Evolutionary conservation across 805 yeast species (phyloP), one percentile per base, ranked within the genome.

Genomic region (Kurtzmaniella cleridarum): DNA sequence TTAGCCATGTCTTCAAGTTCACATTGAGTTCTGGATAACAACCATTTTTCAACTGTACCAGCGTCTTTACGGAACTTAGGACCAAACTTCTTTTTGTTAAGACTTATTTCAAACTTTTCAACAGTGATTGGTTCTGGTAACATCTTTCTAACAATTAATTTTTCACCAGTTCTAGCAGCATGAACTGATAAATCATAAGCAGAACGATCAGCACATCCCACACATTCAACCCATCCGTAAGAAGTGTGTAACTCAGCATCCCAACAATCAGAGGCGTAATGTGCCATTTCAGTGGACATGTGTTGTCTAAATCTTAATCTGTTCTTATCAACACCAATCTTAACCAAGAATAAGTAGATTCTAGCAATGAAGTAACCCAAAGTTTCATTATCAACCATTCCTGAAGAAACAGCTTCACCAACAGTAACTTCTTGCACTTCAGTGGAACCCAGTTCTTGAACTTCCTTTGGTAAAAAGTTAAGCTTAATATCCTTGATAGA

Each of bases 181-280:
- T 93, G 99, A 45, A 95, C 98, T 35, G 91, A 77, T 64, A 93
- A 78, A 70, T 93, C 99, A 61, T 88, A 93, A 31, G 99, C 99
- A 34, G 96, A 86, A 73, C 99, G 81, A 70, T 93, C 99, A 49
- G 99, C 99, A 73, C 98, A 93, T 51, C 99, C 99, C 61, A 93
- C 97, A 81, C 98, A 95, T 73, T 93, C 99, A 54, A 93, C 86
- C 99, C 99, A 93, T 54, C 99, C 99, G 55, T 88, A 93, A 27
- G 96, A 87, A 32, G 96, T 82, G 53, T 85, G 81, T 55, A 93
- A 75, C 73, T 93, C 99, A 49, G 95, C 97, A 70, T 93, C 99
- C 99, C 99, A 93, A 75, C 99, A 93, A 71, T 93, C 99, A 51
- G 95, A 81, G 44, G 98, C 98, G 64, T 93, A 93, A 66, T 93